Evolutionary conservation across 768 basidiomycete species (phyloP), one percentile per base, ranked within the genome.

Genomic region (Termitomyces sp.): DNA sequence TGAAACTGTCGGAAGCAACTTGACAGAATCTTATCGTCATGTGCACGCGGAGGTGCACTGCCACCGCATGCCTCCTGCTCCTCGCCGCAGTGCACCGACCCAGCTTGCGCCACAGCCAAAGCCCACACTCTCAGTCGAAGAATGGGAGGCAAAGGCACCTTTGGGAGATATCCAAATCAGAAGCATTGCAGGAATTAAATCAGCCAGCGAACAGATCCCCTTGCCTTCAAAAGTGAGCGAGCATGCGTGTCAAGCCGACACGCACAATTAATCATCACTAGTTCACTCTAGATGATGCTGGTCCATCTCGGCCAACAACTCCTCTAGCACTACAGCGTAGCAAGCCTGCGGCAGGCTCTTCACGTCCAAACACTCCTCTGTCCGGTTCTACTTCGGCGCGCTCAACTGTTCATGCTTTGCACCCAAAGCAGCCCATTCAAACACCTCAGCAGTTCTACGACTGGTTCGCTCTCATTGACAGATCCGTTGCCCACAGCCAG

Each of bases 391-490:
- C 42, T 12, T 60, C 67, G 7, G 15, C 61, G 22, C 65, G 67
- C 11, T 56, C 64, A 16, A 35, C 55, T 20, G 52, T 75, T 8
- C 85, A 90, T 68, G 81, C 87, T 0, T 76, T 93, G 16, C 89
- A 91, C 68, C 91, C 92, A 2, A 84, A 82, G 54, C 83, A 86
- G 44, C 89, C 92, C 5, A 88, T 98, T 42, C 84, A 90, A 63
- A 96, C 94, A 0, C 90, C 95, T 1, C 94, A 98, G 68, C 94
- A 98, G 66, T 96, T 99, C 74, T 94, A 96, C 70, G 96, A 98
- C 75, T 97, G 95, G 90, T 96, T 95, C 73, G 81, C 92, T 4
- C 81, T 91, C 44, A 87, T 99, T 57, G 95, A 97, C 65, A 82
- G 90, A 16, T 90, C 91, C 3, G 92, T 97, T 40, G 90, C 94